Evolutionary conservation across 805 yeast species (phyloP).

Genomic region (Blastobotrys mokoenaii): DNA sequence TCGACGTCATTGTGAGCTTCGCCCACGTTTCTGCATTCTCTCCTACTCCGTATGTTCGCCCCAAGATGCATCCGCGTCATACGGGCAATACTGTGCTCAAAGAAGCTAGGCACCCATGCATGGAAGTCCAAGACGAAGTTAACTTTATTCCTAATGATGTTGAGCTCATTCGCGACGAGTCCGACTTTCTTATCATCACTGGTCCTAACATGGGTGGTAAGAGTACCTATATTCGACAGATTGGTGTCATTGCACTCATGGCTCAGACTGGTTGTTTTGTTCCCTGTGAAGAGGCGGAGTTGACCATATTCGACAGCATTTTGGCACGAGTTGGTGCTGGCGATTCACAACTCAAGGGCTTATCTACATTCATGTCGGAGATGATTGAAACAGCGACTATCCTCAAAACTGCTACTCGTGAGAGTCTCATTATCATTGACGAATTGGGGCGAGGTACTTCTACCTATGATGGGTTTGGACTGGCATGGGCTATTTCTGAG

Average conservation of each 20-base stretch:
- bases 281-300: constrained; percentile 70
- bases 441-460: constrained; percentile 93
- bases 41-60: constrained; percentile 71
- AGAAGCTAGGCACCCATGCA: constrained; percentile 90
- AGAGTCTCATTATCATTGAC: constrained; percentile 81
- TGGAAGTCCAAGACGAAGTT: constrained; percentile 86
- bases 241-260: constrained; percentile 80
- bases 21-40: constrained; percentile 81
- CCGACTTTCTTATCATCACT: constrained; percentile 76
- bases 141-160: constrained; percentile 90
- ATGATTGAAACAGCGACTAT: constrained; percentile 92
- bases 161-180: constrained; percentile 42
- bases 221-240: constrained; percentile 83
- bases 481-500: constrained; percentile 95
- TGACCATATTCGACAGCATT: constrained; percentile 82
- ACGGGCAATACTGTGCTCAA: constrained; percentile 38
- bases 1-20: constrained; percentile 80
- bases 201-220: constrained; percentile 99
- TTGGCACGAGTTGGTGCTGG: constrained; percentile 98
- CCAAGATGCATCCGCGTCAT: constrained; percentile 53
- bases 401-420: constrained; percentile 64
- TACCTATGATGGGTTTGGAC: constrained; percentile 94
- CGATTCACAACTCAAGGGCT: constrained; percentile 93
- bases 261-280: constrained; percentile 86
- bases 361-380: constrained; percentile 94